A percentile compares a stretch with the other conserved stretches of the same genome.
Conservation (phyloP, 169 alveolate species). For the Cryptosporidium baileyi region DNA sequence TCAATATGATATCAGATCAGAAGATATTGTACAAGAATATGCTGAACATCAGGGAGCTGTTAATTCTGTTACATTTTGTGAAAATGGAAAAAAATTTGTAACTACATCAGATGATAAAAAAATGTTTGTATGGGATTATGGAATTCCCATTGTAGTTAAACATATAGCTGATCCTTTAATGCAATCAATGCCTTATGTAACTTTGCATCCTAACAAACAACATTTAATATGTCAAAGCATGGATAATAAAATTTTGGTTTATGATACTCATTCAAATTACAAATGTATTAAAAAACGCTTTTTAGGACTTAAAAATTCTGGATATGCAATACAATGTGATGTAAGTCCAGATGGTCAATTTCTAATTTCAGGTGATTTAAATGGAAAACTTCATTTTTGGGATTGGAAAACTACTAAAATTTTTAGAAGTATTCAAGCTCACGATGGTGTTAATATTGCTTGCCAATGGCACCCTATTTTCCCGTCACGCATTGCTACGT, state of each 20-base stretch:
- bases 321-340: constrained; percentile 93
- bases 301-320: constrained; percentile 91
- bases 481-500: constrained; percentile 92
- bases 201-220: constrained; percentile 91
- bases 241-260: constrained; percentile 93
- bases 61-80: constrained; percentile 91
- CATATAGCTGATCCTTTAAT: constrained; percentile 94
- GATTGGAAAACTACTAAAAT: constrained; percentile 94
- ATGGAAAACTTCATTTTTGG: constrained; percentile 95
- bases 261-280: constrained; percentile 89
- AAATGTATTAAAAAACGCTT: constrained; percentile 90
- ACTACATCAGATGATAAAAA: constrained; percentile 96
- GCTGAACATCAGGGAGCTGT: constrained; percentile 94
- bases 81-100: constrained; percentile 88
- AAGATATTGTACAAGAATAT: constrained; percentile 87
- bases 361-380: constrained; percentile 93
- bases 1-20: constrained; percentile 90
- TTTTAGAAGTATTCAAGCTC: constrained; percentile 91
- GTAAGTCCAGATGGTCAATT: constrained; percentile 95
- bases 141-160: constrained; percentile 93
- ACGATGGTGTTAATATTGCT: constrained; percentile 92
- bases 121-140: constrained; percentile 95
- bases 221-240: constrained; percentile 93
- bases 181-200: constrained; percentile 92
- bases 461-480: constrained; percentile 95